These are phyloP conservation scores for Carnegiea gigantea DNA, from an alignment of 179 eudicot species.

Conservation along the genomic window DNA sequence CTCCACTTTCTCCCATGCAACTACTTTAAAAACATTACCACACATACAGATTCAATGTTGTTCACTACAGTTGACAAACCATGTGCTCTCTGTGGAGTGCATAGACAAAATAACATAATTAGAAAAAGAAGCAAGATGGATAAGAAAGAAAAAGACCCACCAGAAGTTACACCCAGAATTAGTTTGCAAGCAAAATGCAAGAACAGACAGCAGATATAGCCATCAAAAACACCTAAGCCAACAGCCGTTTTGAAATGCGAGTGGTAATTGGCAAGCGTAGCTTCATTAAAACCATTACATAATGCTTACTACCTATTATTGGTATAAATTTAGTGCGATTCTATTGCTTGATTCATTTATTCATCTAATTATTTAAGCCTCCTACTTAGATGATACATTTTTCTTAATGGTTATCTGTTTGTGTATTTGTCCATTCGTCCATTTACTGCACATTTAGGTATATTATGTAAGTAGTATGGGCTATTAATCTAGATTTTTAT, in stretches of 20 bases:
- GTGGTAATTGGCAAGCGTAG: too few relatives aligned
- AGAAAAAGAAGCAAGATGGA: neutral
- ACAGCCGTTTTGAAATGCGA: neutral
- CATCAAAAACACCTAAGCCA: neutral
- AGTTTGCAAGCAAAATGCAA: neutral
- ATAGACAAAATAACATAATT: slow-evolving; percentile 1
- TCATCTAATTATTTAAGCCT: neutral
- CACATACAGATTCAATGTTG: too few relatives aligned
- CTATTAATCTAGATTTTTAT: neutral
- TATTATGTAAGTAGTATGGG: neutral
- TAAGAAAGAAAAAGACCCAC: neutral
- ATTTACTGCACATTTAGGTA: neutral
- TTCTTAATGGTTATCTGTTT: neutral
- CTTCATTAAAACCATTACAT: too few relatives aligned
- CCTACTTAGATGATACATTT: neutral
- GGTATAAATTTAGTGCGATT: neutral
- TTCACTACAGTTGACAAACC: slow-evolving; percentile 48
- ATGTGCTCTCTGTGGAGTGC: slow-evolving; percentile 52
- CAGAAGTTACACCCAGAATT: neutral
- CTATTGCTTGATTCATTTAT: neutral
- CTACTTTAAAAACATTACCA: too few relatives aligned
- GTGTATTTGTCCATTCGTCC: neutral
- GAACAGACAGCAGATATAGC: neutral
- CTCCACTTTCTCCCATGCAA: too few relatives aligned
- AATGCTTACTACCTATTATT: neutral